Conservation (phyloP, 1,284 basidiomycete genomes). For the Sparassis latifolia region DNA sequence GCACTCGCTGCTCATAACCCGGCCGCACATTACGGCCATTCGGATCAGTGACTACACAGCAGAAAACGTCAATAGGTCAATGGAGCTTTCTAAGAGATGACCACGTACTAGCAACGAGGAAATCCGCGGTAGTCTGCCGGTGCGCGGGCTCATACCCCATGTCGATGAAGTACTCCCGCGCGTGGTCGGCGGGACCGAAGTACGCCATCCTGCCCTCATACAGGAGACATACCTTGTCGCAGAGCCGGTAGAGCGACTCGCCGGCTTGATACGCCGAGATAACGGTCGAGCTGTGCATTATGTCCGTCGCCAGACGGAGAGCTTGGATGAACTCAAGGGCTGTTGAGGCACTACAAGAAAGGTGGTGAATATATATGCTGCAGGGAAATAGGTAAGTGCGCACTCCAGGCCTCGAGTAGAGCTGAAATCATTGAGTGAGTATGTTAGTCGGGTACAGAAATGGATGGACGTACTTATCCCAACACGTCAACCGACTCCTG, state of each 20-base stretch:
- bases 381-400: neutral
- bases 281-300: conserved; percentile 42
- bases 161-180: conserved; percentile 52
- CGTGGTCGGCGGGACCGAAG: conserved; percentile 47
- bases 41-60: conserved; percentile 37
- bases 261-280: conserved; percentile 59
- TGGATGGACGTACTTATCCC: conserved; percentile 63
- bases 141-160: conserved; percentile 52
- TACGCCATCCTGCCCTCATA: conserved; percentile 61
- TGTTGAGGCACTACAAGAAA: conserved; percentile 39
- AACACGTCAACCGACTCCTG: conserved; percentile 52
- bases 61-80: conserved; percentile 9
- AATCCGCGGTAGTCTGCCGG: conserved; percentile 56
- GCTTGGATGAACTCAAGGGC: conserved; percentile 53
- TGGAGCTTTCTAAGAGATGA: neutral
- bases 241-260: conserved; percentile 40
- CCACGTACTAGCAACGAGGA: conserved; percentile 38
- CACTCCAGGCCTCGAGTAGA: neutral
- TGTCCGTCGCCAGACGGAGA: conserved; percentile 50
- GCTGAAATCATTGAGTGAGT: neutral
- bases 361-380: conserved; percentile 12
- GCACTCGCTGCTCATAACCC: conserved; percentile 39
- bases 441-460: conserved; percentile 12
- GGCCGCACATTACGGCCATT: conserved; percentile 36
- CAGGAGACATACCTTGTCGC: conserved; percentile 60